Conservation (phyloP, 441 rosid genomes). For the Syzygium malaccense region DNA sequence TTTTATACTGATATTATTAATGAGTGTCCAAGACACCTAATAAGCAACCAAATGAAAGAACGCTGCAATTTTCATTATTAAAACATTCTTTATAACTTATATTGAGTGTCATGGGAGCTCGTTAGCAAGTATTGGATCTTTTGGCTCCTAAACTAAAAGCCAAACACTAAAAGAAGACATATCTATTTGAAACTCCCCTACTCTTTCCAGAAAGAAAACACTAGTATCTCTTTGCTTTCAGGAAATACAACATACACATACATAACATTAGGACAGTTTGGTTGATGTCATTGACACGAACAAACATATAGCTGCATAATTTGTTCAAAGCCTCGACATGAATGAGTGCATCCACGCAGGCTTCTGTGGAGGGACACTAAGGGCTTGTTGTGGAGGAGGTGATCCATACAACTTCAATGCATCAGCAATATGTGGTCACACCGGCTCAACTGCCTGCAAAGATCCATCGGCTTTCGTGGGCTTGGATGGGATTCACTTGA, state of each 20-base stretch:
- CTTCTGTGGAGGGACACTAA: conserved; percentile 30
- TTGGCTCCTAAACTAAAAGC: not conserved
- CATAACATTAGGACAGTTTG: not conserved
- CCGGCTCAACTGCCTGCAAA: conserved; percentile 36
- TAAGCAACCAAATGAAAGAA: not conserved
- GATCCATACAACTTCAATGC: conserved; percentile 57
- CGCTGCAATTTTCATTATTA: not conserved
- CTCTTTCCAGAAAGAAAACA: not conserved
- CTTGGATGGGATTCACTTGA: conserved; percentile 76
- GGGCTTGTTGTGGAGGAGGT: conserved; percentile 69
- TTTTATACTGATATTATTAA: not conserved
- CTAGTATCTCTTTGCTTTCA: not conserved
- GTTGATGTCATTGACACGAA: not conserved
- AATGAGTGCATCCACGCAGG: conserved; percentile 18
- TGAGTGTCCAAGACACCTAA: not conserved
- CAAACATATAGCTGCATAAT: not conserved
- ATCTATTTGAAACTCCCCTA: not conserved
- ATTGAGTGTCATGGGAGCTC: not conserved
- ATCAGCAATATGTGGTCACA: conserved; percentile 39
- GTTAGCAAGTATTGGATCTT: not conserved
- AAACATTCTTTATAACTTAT: not conserved
- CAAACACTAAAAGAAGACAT: not conserved
- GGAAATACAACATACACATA: not conserved
- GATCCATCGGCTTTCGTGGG: conserved; percentile 36
- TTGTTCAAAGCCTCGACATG: not conserved